Base-by-base conservation (phyloP, 208 protist species). In the Acanthamoeba pearcei region DNA sequence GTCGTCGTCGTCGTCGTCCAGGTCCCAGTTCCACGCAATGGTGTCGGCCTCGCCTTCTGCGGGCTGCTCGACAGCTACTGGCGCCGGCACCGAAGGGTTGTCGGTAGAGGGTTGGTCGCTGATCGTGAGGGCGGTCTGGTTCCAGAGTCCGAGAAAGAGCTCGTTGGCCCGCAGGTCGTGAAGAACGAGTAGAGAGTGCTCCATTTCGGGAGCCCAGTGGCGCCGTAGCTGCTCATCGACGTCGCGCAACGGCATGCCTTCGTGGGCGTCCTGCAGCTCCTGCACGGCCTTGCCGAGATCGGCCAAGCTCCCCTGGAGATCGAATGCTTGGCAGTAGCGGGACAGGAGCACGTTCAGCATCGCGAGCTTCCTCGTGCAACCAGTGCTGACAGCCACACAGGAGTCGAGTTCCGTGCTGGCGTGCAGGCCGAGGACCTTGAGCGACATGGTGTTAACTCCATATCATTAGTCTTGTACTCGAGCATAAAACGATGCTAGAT, bases 131-230 rank as follows among this genome's bases (percentile, higher is more conserved):
- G 80, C 80, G 8, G 80, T 88, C 51, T 88, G 51, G 10, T 88
- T 92, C 86, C 86, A 92, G n/a, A 92, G 22, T 6, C 64, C 35
- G 27, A 92, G 86, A n/a, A 92, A 92, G 29, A 92, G 57, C 29
- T 92, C 86, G 66, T 78, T 92, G 13, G 86, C 17, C 5, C 66
- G 57, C 24, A 92, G 62, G 24, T 92, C 27, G 49, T 92, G 19
- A 9, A 92, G 86, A 17, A 68, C 29, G 64, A 15, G 9, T 1
- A 92, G 66, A 5, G 86, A 78, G 0, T 38, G 64, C 17, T 53
- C 62, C 86, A 92, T 92, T 9, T 70, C 27, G 10, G 86, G 60
- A 6, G 29, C 15, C 64, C 57, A 78, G 42, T 60, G 62, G 29
- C 49, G 32, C 62, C 57, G 24, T 2, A 92, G 29, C n/a, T 74